phyloP scores from a whole-genome alignment of 1,284 basidiomycete species.

The Irpex sp. region DNA sequence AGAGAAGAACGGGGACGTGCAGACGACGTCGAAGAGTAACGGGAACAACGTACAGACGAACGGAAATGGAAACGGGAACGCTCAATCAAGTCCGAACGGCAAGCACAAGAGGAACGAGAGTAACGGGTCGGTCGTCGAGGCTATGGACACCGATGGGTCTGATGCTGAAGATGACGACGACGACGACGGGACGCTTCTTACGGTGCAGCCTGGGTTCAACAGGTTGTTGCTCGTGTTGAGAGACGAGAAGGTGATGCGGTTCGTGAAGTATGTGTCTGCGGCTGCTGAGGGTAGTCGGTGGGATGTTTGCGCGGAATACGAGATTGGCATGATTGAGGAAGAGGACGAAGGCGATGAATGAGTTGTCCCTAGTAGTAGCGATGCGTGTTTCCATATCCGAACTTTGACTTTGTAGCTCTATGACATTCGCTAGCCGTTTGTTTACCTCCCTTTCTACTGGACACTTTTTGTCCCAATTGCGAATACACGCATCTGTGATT shows the following conservation, averaged over 20 bases:
- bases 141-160: slow-evolving; percentile 17
- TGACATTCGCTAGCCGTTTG: too few relatives aligned
- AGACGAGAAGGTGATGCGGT: slow-evolving; percentile 91
- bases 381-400: background rate
- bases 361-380: background rate
- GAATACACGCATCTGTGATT: background rate
- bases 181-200: slow-evolving; percentile 85
- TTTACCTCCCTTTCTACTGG: too few relatives aligned
- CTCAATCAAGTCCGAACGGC: background rate
- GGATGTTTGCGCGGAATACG: slow-evolving; percentile 89
- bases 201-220: slow-evolving; percentile 90
- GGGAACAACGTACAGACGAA: slow-evolving; percentile 11
- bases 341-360: slow-evolving; percentile 35
- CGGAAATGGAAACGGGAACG: slow-evolving; percentile 18
- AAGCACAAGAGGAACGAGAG: slow-evolving; percentile 12
- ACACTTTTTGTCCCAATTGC: background rate
- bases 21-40: slow-evolving; percentile 23
- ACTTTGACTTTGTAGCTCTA: too few relatives aligned
- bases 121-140: slow-evolving; percentile 12
- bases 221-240: slow-evolving; percentile 86
- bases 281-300: slow-evolving; percentile 84
- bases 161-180: slow-evolving; percentile 39
- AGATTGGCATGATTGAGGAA: slow-evolving; percentile 69
- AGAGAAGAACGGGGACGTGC: slow-evolving; percentile 13
- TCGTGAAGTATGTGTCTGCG: slow-evolving; percentile 92